Conservation (phyloP, 1,284 basidiomycete species). For the Mycosarcoma maydis region DNA sequence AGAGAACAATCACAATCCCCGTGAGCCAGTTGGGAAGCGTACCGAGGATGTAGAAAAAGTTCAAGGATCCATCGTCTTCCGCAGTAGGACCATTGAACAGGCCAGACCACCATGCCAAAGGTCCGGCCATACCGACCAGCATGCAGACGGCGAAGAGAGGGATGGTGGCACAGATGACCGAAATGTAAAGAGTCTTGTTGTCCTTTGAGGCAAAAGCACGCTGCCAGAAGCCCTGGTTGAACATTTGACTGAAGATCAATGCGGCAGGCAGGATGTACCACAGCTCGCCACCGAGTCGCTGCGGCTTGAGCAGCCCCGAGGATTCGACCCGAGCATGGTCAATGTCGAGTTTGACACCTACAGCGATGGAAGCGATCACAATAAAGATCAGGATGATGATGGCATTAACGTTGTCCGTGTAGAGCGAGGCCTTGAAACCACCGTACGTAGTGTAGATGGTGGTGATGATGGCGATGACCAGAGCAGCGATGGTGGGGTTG, state of each 20-base stretch:
- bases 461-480: slow-evolving; percentile 63
- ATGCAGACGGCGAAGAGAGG: slow-evolving; percentile 65
- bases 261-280: slow-evolving; percentile 66
- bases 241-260: slow-evolving; percentile 65
- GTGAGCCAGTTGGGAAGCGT: slow-evolving; percentile 65
- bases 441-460: slow-evolving; percentile 67
- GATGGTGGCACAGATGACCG: slow-evolving; percentile 58
- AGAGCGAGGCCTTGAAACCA: slow-evolving; percentile 66
- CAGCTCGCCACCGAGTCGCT: slow-evolving; percentile 63
- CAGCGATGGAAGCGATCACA: slow-evolving; percentile 59
- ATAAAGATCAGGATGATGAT: slow-evolving; percentile 63
- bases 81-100: slow-evolving; percentile 55
- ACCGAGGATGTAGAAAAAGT: slow-evolving; percentile 62
- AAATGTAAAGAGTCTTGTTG: slow-evolving; percentile 59
- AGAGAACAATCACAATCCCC: slow-evolving; percentile 63
- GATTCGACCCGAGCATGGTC: slow-evolving; percentile 51
- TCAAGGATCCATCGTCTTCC: slow-evolving; percentile 60
- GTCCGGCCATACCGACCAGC: slow-evolving; percentile 65
- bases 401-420: slow-evolving; percentile 67
- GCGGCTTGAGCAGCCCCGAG: slow-evolving; percentile 55
- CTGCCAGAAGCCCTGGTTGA: slow-evolving; percentile 68
- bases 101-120: slow-evolving; percentile 62
- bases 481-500: slow-evolving; percentile 62
- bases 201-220: slow-evolving; percentile 65
- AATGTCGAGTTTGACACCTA: slow-evolving; percentile 62